phyloP scores from a whole-genome alignment of 257 asterid species.

The Oldenlandia corymbosa region DNA sequence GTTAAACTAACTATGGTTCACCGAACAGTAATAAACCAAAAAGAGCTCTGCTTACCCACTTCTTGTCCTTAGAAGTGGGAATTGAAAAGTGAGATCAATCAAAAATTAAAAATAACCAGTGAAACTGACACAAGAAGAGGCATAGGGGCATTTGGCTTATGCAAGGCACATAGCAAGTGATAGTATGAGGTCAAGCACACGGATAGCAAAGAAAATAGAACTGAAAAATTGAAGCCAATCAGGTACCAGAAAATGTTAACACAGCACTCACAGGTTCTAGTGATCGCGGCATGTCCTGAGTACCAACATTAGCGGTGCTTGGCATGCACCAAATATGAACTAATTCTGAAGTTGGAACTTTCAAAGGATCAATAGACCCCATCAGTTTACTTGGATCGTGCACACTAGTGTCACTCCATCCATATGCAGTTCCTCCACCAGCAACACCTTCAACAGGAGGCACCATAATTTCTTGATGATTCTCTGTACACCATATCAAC shows the following conservation, averaged over 20 bases:
- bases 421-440: conserved; percentile 97
- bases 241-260: not conserved
- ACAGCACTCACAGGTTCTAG: conserved; percentile 66
- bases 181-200: not conserved
- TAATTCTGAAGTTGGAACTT: conserved; percentile 69
- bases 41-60: not conserved
- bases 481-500: conserved; percentile 38
- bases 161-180: not conserved
- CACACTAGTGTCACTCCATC: conserved; percentile 68
- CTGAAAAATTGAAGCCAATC: not conserved
- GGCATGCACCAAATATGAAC: conserved; percentile 97
- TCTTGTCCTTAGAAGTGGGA: not conserved
- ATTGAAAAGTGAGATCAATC: not conserved
- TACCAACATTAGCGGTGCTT: conserved; percentile 82
- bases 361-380: conserved; percentile 74
- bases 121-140: not conserved
- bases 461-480: conserved; percentile 47
- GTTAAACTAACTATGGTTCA: not conserved
- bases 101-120: not conserved
- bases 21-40: no score
- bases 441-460: conserved; percentile 99
- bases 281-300: conserved; percentile 83
- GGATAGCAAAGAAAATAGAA: not conserved
- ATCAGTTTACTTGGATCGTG: conserved; percentile 45
- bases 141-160: no score